These are phyloP conservation scores for Phytopythium ostracodes DNA, from an alignment of 352 stramenopile genomes.

Conservation along the genomic window DNA sequence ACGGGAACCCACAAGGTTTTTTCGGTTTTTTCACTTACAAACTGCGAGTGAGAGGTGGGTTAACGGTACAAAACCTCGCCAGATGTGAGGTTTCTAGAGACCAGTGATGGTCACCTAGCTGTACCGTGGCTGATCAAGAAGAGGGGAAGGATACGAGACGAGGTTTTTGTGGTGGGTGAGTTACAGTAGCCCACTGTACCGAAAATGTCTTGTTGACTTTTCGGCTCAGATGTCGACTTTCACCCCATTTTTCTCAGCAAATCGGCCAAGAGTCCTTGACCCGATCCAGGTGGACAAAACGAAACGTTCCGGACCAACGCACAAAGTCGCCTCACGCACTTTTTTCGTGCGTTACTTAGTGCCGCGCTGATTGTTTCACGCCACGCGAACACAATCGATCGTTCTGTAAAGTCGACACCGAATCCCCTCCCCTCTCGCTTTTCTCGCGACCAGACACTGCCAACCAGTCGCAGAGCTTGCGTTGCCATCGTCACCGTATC, in stretches of 20 bases:
- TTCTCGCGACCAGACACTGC: neutral
- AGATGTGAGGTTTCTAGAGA: neutral
- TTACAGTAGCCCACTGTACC: neutral
- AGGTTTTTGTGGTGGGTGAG: neutral
- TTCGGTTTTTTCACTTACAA: neutral
- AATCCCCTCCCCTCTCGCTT: slow-evolving; percentile 1
- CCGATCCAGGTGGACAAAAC: too few relatives aligned
- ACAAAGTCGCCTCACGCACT: neutral
- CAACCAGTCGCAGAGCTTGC: slow-evolving; percentile 1
- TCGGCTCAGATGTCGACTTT: neutral
- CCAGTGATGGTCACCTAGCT: neutral
- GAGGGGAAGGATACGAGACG: neutral
- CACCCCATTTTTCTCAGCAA: neutral
- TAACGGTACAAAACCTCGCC: neutral
- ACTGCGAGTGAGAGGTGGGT: neutral
- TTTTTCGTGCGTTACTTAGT: neutral
- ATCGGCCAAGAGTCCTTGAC: neutral
- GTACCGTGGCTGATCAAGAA: neutral
- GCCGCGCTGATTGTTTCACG: neutral
- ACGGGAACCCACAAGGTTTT: neutral
- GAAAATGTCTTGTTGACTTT: neutral
- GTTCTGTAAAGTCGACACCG: neutral
- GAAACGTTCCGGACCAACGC: neutral
- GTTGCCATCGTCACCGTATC: neutral
- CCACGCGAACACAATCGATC: neutral